Evolutionary conservation across 2,329 filamentous ascomycete genomes (phyloP).

Genomic region (Metarhizium album): DNA sequence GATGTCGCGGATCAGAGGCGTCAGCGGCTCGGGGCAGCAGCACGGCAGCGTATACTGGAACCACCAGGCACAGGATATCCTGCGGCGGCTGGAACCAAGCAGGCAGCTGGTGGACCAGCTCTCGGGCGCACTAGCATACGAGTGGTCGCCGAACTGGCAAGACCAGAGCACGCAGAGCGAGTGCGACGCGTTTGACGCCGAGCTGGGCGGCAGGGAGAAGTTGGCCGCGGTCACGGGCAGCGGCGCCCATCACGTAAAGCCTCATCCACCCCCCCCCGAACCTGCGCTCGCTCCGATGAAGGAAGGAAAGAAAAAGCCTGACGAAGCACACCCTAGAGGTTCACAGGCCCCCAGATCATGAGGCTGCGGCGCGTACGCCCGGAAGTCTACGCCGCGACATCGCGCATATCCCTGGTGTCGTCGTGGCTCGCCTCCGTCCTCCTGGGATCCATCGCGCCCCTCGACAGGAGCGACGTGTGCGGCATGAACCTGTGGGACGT

Average conservation of each 20-base stretch:
- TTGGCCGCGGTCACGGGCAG: slow-evolving; percentile 79
- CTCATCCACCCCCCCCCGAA: no score
- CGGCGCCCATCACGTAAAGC: slow-evolving; percentile 81
- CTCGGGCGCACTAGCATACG: slow-evolving; percentile 62
- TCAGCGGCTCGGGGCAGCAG: slow-evolving; percentile 92
- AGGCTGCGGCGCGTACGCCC: slow-evolving; percentile 73
- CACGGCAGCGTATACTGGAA: slow-evolving; percentile 97
- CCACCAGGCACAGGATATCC: slow-evolving; percentile 50
- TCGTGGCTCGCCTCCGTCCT: slow-evolving; percentile 91
- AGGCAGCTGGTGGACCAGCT: slow-evolving; percentile 65
- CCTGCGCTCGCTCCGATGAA: no score
- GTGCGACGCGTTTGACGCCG: slow-evolving; percentile 76
- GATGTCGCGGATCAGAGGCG: slow-evolving; percentile 63
- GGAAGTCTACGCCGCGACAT: slow-evolving; percentile 67
- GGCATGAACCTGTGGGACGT: slow-evolving; percentile 98
- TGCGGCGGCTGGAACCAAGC: slow-evolving; percentile 48
- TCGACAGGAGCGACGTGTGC: slow-evolving; percentile 90
- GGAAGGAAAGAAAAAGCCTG: no score
- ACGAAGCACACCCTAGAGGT: slow-evolving; percentile 48
- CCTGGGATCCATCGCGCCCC: slow-evolving; percentile 72
- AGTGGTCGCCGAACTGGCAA: slow-evolving; percentile 94
- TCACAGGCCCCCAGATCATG: slow-evolving; percentile 95
- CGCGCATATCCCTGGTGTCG: slow-evolving; percentile 84
- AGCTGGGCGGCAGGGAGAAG: slow-evolving; percentile 53
- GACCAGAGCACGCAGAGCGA: slow-evolving; percentile 89